Evolutionary conservation across 2,329 filamentous ascomycete species (phyloP), one percentile per base, ranked within the genome.

Genomic region (Lecanoromycetidae sp.): DNA sequence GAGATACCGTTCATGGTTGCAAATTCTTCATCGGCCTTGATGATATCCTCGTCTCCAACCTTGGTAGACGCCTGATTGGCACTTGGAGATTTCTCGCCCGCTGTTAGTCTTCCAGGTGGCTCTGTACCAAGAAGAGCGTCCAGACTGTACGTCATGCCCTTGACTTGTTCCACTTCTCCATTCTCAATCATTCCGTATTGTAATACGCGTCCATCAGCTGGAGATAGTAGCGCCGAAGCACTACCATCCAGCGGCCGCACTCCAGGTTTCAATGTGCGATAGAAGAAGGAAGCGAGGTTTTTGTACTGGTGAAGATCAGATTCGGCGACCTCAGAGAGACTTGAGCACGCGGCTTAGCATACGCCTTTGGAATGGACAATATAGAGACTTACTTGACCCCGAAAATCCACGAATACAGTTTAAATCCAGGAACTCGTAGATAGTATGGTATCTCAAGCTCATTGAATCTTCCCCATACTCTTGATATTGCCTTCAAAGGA

Each of bases 121-220:
- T 62, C 64, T 55, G 54, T 79, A 43, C 91, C 91, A 2, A 98
- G 75, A 1, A 98, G 75, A 6, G 91, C 88, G 61, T 98, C 91
- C 46, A 98, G 76, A 55, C 82, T 94, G 66, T 98, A 98, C 1
- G 91, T 98, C 74, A 98, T 91, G 51, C 91, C 91, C 67, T 98
- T 98, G 54, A 98, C 90, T 67, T 98, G 91, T 64, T 98, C 91
- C 35, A 98, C 93, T 60, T 95, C 87, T 39, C 90, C 88, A 58
- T 88, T 80, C 58, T 93, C 83, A 48, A 98, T 95, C 57, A 80
- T 80, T 9, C 91, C 91, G 57, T 87, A 95, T 58, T 96, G 90
- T 22, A 98, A 76, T 37, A 98, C 76, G 54, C 84, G 83, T 38
- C 91, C 91, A 63, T 98, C 91, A 4, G 91, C 79, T 1, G 91